Base-by-base conservation (phyloP, 257 asterid genomes). In the Plantago elongata region DNA sequence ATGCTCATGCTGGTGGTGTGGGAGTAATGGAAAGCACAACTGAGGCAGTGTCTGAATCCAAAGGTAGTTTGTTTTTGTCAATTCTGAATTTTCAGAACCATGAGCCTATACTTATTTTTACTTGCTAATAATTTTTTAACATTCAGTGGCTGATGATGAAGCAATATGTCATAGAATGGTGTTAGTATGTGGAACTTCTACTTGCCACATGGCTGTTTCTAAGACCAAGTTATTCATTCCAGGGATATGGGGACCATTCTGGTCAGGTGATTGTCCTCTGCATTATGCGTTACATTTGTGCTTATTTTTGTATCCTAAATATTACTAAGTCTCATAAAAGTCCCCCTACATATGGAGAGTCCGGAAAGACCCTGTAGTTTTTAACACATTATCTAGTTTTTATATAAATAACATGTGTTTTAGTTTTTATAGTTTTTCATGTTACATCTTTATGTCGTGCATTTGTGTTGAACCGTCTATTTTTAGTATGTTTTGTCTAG, bases 191-290 rank as follows among this genome's bases (percentile, higher is more conserved):
- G 99, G 99, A 76, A 92, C 99, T 74, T 92, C 97, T 45, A 92
- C 96, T 55, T 92, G 99, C 75, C 99, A 92, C 73, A 83, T 92
- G 99, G 91, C 89, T 74, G 77, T 92, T 55, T 87, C 99, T 45
- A 77, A 61, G 74, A 68, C 69, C 72, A 92, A 89, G 71, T 68
- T 92, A 77, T 89, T 92, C 83, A 84, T 89, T 71, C 99, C 99
- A n/a, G 99, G 99, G 58, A 91, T 92, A 43, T 92, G 99, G 99
- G 99, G 99, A 64, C 99, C 99, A 40, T 92, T 83, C 81, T 92
- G 99, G 99, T 92, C 97, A 73, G 96, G 98, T 91, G 72, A 77
- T 65, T 54, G 7, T 34, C 1, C 40, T 4, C 0, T 27, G 11
- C 15, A 27, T 27, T 4, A 4, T 27, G 11, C 15, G 11, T 27